Conservation (phyloP, 1,284 basidiomycete genomes). For the Apiotrichum sp. region DNA sequence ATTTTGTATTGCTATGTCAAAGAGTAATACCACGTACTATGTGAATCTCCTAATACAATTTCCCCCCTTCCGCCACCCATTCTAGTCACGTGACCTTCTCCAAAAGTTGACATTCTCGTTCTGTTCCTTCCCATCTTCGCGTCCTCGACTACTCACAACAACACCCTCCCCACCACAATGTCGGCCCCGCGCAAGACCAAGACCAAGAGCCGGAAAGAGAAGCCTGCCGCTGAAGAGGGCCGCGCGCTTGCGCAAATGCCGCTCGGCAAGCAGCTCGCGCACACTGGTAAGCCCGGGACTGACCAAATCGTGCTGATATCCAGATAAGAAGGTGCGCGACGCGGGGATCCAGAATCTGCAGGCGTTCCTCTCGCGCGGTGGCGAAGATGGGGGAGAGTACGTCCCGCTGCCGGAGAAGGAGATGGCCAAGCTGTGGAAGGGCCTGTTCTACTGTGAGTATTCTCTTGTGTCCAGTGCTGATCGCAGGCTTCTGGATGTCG, state of each 20-base stretch:
- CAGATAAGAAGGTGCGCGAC: constrained; percentile 84
- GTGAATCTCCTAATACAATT: too few relatives aligned
- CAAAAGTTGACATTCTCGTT: neutral
- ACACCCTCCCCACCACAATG: too few relatives aligned
- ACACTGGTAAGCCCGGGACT: constrained; percentile 59
- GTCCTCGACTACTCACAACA: too few relatives aligned
- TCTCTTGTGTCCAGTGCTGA: neutral
- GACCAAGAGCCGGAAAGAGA: constrained; percentile 23
- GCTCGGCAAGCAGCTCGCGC: constrained; percentile 81
- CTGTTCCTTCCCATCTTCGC: too few relatives aligned
- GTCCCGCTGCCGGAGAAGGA: constrained; percentile 59
- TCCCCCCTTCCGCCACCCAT: neutral
- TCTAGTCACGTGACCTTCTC: neutral
- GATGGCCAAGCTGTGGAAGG: constrained; percentile 93
- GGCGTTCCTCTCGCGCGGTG: constrained; percentile 63
- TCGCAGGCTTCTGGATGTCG: constrained; percentile 94
- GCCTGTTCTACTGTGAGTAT: constrained; percentile 86
- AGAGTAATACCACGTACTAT: too few relatives aligned
- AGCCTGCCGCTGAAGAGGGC: constrained; percentile 16
- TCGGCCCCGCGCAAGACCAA: neutral
- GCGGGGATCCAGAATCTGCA: constrained; percentile 74
- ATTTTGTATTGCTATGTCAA: too few relatives aligned
- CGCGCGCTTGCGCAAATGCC: constrained; percentile 48
- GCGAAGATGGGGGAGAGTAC: constrained; percentile 45
- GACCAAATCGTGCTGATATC: neutral